Evolutionary conservation across 441 rosid species (phyloP), one percentile per base, ranked within the genome.

Genomic region (Gossypium lobatum): DNA sequence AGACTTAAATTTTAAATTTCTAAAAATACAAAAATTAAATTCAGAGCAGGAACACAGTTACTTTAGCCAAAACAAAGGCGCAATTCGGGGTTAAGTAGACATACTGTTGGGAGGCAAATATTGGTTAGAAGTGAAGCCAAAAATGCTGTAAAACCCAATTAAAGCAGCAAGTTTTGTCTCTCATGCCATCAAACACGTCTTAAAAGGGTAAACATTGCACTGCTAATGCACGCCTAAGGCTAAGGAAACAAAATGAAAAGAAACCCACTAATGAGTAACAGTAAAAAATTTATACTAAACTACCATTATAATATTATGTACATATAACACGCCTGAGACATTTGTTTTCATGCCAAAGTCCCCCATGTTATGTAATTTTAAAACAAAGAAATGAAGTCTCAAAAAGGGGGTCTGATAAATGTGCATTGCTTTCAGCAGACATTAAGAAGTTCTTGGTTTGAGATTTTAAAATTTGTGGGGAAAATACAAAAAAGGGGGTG

Each of bases 341-440:
- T 2, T n/a, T 9, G 72, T 17, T 69, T 28, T 17, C 10, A 28
- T 48, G 54, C 26, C 8, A n/a, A 25, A 25, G n/a, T 1, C 37
- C 7, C 37, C 37, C 37, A 31, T 31, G 37, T 31, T 1, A 31
- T 31, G 37, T 31, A 31, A 5, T 5, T 31, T 4, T 5, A 31
- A 7, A 67, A 67, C 3, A 23, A 48, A 68, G 5, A 52, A 68
- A 26, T 68, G 14, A 67, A 25, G 17, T 26, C 61, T 6, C 5
- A 28, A 3, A 69, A 69, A 52, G 72, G 1, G 13, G 1, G 20
- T 66, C 57, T 23, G 71, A 46, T 66, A 23, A 66, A 66, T 28
- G 61, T 69, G 61, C 72, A 69, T 69, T 28, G 72, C 72, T 69
- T 69, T 69, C 72, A 69, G 61, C 60, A 28, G 61, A 69, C 61